phyloP scores from a whole-genome alignment of 345 rosid genomes.

The Corchorus capsularis region DNA sequence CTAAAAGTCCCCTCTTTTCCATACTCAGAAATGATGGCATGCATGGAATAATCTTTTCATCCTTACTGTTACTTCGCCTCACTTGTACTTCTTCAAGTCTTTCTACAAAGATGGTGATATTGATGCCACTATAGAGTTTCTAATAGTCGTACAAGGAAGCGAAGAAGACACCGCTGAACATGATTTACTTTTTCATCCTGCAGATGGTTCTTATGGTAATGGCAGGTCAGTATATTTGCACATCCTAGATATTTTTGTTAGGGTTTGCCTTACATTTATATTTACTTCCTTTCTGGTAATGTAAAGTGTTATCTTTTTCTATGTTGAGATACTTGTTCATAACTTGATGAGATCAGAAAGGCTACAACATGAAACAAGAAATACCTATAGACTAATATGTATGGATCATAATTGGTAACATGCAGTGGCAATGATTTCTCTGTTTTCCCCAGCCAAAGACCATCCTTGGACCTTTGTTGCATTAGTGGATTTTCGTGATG shows the following conservation, averaged over 20 bases:
- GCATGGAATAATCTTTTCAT: background rate
- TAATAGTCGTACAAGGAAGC: slow-evolving; percentile 62
- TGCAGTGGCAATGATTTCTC: background rate
- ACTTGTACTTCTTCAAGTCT: slow-evolving; percentile 42
- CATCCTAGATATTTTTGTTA: slow-evolving; percentile 12
- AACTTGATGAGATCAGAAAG: background rate
- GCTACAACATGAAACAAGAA: too few species aligned
- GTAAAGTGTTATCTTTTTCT: slow-evolving; percentile 4
- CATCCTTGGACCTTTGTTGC: background rate
- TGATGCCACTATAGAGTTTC: slow-evolving; percentile 81
- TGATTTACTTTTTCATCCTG: slow-evolving; percentile 30
- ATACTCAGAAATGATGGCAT: background rate
- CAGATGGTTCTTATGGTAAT: slow-evolving; percentile 57
- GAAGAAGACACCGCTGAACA: slow-evolving; percentile 39
- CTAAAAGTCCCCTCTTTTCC: background rate
- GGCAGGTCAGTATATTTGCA: slow-evolving; percentile 37
- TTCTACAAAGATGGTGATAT: slow-evolving; percentile 71
- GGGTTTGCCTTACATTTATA: background rate
- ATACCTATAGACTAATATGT: too few species aligned
- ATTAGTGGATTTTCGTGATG: background rate
- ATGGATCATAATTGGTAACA: background rate
- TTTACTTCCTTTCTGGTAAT: slow-evolving; percentile 5
- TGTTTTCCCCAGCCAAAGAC: background rate
- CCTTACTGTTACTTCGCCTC: background rate
- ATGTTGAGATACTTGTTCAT: background rate